Base-by-base conservation (phyloP, 305 asterid genomes). In the Coffea humblotiana region DNA sequence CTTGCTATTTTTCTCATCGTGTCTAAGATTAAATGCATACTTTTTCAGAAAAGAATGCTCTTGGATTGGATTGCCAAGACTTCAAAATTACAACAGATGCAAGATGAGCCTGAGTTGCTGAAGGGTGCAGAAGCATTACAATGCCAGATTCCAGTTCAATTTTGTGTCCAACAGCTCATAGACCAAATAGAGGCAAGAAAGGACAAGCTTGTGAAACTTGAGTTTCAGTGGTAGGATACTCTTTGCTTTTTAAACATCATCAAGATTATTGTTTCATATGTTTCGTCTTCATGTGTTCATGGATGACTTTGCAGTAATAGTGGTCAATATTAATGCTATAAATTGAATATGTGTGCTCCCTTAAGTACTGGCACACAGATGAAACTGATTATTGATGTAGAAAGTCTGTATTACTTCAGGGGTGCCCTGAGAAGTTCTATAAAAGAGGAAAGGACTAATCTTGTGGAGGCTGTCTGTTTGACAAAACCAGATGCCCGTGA, bases 211-310 rank as follows among this genome's bases (percentile, higher is more conserved):
- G 80, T 83, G 81, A 90, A 92, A 78, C 81, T 88, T 76, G 88
- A 86, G 83, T 77, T 86, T 77, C 87, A 86, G 69, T 88, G 98
- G 97, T 94, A 85, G 27, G 86, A 45, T 77, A 66, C 7, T 64
- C 2, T 12, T 25, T 51, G 8, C 52, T 48, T 52, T 32, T 63
- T 60, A 19, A 74, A 25, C 32, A 13, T 58, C 52, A 58, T 63
- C 15, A 21, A 13, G 3, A 23, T 43, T 61, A 49, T 1, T 56
- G 8, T 25, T n/a, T 80, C 48, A 10, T 61, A 27, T 61, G 2
- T 29, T 43, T 35, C 47, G 47, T 75, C 32, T 72, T 58, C 32
- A n/a, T 10, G 25, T 25, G 29, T 23, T 23, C 32, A 80, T 29
- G 21, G 27, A 58, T 70, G 25, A 13, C 35, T 70, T 58, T 71